Evolutionary conservation across 1,284 basidiomycete genomes (phyloP), one percentile per base, ranked within the genome.

Genomic region (Fomitopsis pinicola): DNA sequence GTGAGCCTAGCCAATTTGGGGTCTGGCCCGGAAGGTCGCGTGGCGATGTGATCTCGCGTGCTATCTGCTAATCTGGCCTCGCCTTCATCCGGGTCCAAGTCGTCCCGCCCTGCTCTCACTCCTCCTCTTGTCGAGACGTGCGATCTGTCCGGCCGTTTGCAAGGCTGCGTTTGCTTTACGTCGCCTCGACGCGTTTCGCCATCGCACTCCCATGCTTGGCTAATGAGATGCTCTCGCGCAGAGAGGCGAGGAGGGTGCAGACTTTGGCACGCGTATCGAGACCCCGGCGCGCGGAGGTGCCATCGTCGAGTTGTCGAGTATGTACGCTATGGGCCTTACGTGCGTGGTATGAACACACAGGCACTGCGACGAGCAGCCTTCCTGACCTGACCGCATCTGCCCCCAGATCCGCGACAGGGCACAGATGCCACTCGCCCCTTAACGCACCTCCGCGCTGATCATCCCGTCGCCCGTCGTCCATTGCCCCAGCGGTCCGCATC

Each of bases 31-130:
- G 48, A n/a, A 50, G 14, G 46, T 48, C 57, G 48, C 36, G 57
- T 42, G 42, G 33, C 57, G 59, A 40, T 36, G 42, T 55, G 59
- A 59, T 59, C 57, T 58, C 35, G 57, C 45, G 45, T 48, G 45
- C 45, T 58, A 58, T 58, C 57, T 58, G 15, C 30, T 17, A 8
- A 26, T 52, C 38, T 59, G 46, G 48, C 58, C 52, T 59, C 30
- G 30, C 52, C 52, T 22, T 22, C 22, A 22, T 22, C 58, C 58
- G 58, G 38, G 55, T 17, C 17, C 28, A n/a, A 30, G 48, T 17
- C 12, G 14, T 17, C 48, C 48, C 48, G 48, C 28, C 19, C 17
- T 30, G 28, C 30, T 50, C 48, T 12, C 48, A 50, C 46, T 10
- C 6, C 46, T 15, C 22, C 26, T 15, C 42, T 22, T 22, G 22